Evolutionary conservation across 1,284 basidiomycete species (phyloP).

Genomic region (Bondarzewia mesenterica): DNA sequence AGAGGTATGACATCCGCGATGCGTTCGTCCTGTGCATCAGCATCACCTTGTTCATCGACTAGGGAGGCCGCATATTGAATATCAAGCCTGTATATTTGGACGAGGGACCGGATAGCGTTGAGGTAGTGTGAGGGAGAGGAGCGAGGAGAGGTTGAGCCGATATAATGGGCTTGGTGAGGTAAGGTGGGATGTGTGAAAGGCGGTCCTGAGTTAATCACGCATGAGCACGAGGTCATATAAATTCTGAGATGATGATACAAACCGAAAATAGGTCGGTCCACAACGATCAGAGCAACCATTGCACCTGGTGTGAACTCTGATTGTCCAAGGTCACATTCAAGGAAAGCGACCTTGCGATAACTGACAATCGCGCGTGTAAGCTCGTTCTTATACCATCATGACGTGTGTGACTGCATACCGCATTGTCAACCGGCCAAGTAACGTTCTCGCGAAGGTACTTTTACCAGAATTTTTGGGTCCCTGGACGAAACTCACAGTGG

Average conservation of each 20-base stretch:
- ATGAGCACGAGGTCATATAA: not conserved
- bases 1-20: slow-evolving; percentile 65
- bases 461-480: slow-evolving; percentile 88
- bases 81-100: slow-evolving; percentile 68
- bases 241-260: slow-evolving; percentile 11
- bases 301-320: slow-evolving; percentile 90
- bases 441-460: slow-evolving; percentile 73
- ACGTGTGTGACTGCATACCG: slow-evolving; percentile 32
- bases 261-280: slow-evolving; percentile 70
- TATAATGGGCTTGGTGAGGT: slow-evolving; percentile 73
- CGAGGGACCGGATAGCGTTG: slow-evolving; percentile 55
- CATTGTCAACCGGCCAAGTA: slow-evolving; percentile 65
- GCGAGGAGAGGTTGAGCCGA: slow-evolving; percentile 76
- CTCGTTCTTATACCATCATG: too few relatives aligned
- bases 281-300: slow-evolving; percentile 72
- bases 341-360: slow-evolving; percentile 72
- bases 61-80: slow-evolving; percentile 41
- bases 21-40: slow-evolving; percentile 25
- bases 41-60: slow-evolving; percentile 17
- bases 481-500: slow-evolving; percentile 54
- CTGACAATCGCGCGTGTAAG: slow-evolving; percentile 27
- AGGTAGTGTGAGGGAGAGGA: slow-evolving; percentile 79
- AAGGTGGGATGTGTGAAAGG: slow-evolving; percentile 75
- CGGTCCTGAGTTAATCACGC: slow-evolving; percentile 38
- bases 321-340: slow-evolving; percentile 92